These are phyloP conservation scores for Yarrowia bubula DNA, from an alignment of 805 yeast genomes.

Conservation along the genomic window DNA sequence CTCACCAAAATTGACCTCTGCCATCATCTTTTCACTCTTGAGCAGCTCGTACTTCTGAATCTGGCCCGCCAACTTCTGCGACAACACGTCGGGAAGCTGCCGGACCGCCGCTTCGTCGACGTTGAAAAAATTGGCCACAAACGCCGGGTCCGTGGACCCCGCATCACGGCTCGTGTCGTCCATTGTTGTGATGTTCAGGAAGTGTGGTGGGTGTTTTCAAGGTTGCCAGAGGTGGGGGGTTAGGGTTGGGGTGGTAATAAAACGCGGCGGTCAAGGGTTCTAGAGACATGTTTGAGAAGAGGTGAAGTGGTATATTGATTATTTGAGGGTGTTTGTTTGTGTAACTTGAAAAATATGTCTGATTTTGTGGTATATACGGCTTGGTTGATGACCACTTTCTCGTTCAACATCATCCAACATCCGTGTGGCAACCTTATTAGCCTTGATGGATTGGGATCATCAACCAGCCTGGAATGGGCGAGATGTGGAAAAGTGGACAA, in stretches of 20 bases:
- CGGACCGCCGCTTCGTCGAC: neutral
- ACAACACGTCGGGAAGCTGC: neutral
- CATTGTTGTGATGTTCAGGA: neutral
- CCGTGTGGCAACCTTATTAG: too few relatives aligned
- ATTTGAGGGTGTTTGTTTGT: too few relatives aligned
- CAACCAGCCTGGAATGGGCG: too few relatives aligned
- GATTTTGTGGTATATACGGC: too few relatives aligned
- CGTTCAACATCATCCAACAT: too few relatives aligned
- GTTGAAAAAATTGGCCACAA: conserved; percentile 14
- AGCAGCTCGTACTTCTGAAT: conserved; percentile 34
- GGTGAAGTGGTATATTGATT: too few relatives aligned
- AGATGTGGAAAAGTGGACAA: too few relatives aligned
- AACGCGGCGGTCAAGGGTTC: neutral
- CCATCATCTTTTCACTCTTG: conserved; percentile 34
- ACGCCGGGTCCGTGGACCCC: neutral
- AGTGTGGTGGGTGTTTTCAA: conserved; percentile 3
- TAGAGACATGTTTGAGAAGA: too few relatives aligned
- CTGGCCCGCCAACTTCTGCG: conserved; percentile 11
- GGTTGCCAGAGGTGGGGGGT: conserved; percentile 5
- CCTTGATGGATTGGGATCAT: too few relatives aligned
- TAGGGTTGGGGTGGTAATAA: conserved; percentile 8
- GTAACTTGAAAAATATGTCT: too few relatives aligned
- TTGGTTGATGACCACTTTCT: too few relatives aligned
- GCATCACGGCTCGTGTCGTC: conserved; percentile 10
- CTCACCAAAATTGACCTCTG: conserved; percentile 34